phyloP scores from a whole-genome alignment of 495 filamentous ascomycete genomes.

The Penicillium silybi region DNA sequence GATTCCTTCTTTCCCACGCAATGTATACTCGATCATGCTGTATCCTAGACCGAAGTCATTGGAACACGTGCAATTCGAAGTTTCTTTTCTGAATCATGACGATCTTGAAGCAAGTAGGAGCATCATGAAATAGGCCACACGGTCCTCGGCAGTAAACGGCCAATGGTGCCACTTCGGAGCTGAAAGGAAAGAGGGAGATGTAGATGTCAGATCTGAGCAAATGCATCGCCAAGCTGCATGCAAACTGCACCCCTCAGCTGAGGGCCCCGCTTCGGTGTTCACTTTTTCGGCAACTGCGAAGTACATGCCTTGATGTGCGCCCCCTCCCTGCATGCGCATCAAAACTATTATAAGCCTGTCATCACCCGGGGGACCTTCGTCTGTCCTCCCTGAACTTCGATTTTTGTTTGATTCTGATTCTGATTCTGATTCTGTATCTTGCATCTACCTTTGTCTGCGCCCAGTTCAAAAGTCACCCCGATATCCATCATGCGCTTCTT shows the following conservation, averaged over 20 bases:
- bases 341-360: not conserved
- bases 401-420: not conserved
- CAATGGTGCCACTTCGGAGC: not conserved
- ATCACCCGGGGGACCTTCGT: not conserved
- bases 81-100: not conserved
- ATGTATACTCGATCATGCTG: no score
- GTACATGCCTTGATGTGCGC: not conserved
- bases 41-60: no score
- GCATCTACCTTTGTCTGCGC: not conserved
- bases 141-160: not conserved
- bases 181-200: not conserved
- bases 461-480: not conserved
- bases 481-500: conserved; percentile 33
- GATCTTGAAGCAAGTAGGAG: not conserved
- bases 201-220: not conserved
- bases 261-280: no score
- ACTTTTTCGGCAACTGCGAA: not conserved
- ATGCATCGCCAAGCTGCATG: not conserved
- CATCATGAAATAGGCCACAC: not conserved
- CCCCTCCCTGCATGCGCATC: not conserved
- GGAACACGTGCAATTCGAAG: no score
- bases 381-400: not conserved
- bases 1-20: not conserved
- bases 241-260: not conserved
- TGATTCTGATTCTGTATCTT: not conserved